A percentile compares a stretch with the other conserved stretches of the same genome.
These are phyloP conservation scores for Fomitopsis pulvina DNA, from an alignment of 768 basidiomycete genomes.

Conservation along the genomic window DNA sequence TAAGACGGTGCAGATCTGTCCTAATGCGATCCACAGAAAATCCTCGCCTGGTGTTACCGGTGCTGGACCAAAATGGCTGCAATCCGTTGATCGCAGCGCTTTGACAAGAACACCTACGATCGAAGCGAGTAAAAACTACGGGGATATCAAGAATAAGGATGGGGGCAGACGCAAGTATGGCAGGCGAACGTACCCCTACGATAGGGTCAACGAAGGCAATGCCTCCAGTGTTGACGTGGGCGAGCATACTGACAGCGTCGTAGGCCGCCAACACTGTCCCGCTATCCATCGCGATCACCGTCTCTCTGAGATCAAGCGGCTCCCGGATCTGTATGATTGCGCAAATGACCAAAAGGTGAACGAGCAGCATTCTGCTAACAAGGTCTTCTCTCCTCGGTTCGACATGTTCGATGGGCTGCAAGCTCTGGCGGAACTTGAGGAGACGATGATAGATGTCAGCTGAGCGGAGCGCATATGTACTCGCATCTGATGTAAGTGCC, in stretches of 20 bases:
- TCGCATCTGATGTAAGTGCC: slow-evolving; percentile 10
- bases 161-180: no score
- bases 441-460: slow-evolving; percentile 20
- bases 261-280: slow-evolving; percentile 15
- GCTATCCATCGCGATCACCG: slow-evolving; percentile 7
- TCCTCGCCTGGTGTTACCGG: no score
- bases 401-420: slow-evolving; percentile 13
- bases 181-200: slow-evolving; percentile 16
- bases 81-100: no score
- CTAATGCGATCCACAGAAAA: no score
- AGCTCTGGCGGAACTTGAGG: slow-evolving; percentile 20
- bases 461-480: slow-evolving; percentile 16
- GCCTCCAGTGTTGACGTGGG: slow-evolving; percentile 4
- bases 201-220: slow-evolving; percentile 16
- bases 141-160: no score
- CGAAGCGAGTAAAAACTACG: no score
- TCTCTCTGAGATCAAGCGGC: slow-evolving; percentile 1
- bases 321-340: slow-evolving; percentile 26
- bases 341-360: slow-evolving; percentile 19
- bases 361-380: slow-evolving; percentile 17
- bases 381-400: slow-evolving; percentile 8
- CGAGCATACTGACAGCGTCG: slow-evolving; percentile 12
- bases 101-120: no score
- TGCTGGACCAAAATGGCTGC: no score
- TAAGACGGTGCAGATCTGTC: no score